Conservation (phyloP, 2,329 filamentous ascomycete genomes). For the Monilinia polystroma region DNA sequence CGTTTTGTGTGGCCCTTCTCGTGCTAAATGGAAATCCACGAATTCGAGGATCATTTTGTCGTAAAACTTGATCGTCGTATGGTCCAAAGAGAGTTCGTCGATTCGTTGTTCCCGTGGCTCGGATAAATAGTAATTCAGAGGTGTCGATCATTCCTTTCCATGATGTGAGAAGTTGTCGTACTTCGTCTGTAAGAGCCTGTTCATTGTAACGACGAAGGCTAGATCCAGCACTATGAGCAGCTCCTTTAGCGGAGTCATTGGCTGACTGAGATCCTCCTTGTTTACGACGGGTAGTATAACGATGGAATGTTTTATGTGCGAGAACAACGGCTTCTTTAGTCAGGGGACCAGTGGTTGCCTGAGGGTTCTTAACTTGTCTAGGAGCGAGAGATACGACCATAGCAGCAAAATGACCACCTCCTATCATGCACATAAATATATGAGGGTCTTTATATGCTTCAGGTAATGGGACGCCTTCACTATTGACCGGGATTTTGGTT, state of each 20-base stretch:
- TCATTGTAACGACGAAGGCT: slow-evolving; percentile 92
- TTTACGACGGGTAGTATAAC: slow-evolving; percentile 93
- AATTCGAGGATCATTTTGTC: slow-evolving; percentile 73
- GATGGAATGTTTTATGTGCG: slow-evolving; percentile 95
- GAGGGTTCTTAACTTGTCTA: slow-evolving; percentile 63
- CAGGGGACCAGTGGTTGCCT: slow-evolving; percentile 61
- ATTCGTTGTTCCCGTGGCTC: slow-evolving; percentile 85
- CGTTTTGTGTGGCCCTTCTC: slow-evolving; percentile 83
- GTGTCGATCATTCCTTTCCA: slow-evolving; percentile 87
- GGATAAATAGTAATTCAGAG: slow-evolving; percentile 81
- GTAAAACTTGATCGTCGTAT: slow-evolving; percentile 84
- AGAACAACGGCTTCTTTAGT: slow-evolving; percentile 84
- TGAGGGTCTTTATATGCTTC: slow-evolving; percentile 70
- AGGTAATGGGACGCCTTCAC: slow-evolving; percentile 56
- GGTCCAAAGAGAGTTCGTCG: slow-evolving; percentile 84
- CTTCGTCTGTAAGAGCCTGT: slow-evolving; percentile 82
- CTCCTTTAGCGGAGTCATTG: slow-evolving; percentile 90
- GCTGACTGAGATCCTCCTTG: slow-evolving; percentile 94
- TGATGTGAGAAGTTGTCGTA: slow-evolving; percentile 73
- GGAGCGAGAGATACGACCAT: slow-evolving; percentile 92
- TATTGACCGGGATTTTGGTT: slow-evolving; percentile 50
- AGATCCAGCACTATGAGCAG: slow-evolving; percentile 90
- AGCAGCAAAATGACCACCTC: slow-evolving; percentile 93
- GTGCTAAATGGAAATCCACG: slow-evolving; percentile 93
- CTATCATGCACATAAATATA: slow-evolving; percentile 97